These are phyloP conservation scores for Kwoniella europaea DNA, from an alignment of 768 basidiomycete genomes.

Conservation along the genomic window DNA sequence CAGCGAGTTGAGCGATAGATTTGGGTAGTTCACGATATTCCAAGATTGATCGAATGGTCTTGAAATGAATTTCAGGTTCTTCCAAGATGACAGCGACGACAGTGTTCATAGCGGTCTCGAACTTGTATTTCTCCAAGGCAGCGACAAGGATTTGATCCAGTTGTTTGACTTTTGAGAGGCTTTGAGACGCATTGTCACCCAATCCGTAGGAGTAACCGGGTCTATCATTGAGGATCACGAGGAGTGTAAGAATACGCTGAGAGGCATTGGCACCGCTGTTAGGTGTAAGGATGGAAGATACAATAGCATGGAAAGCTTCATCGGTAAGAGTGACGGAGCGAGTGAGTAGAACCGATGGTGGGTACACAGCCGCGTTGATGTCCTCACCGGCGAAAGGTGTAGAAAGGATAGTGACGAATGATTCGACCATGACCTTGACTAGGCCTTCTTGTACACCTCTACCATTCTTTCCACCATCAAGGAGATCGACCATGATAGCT, in stretches of 20 bases:
- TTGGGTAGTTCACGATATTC: constrained; percentile 27
- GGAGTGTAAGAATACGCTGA: constrained; percentile 49
- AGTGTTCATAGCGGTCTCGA: constrained; percentile 38
- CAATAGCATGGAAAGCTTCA: constrained; percentile 47
- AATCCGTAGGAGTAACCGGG: constrained; percentile 35
- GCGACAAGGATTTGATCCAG: constrained; percentile 40
- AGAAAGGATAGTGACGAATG: constrained; percentile 44
- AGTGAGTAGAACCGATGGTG: constrained; percentile 52
- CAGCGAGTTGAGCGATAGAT: constrained; percentile 23
- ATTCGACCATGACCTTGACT: constrained; percentile 53
- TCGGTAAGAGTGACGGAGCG: constrained; percentile 50
- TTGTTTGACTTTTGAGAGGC: constrained; percentile 33
- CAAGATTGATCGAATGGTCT: constrained; percentile 8
- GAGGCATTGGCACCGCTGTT: constrained; percentile 45
- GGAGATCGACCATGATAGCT: constrained; percentile 76
- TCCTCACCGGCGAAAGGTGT: constrained; percentile 40
- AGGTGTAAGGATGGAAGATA: constrained; percentile 40
- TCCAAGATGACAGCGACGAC: constrained; percentile 21
- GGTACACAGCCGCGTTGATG: constrained; percentile 53
- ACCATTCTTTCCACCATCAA: constrained; percentile 66
- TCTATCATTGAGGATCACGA: constrained; percentile 52
- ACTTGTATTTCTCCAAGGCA: constrained; percentile 45
- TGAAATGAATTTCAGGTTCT: constrained; percentile 19
- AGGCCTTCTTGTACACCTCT: constrained; percentile 61
- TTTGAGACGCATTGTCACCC: constrained; percentile 30